Conservation (phyloP, 78 protist genomes). For the Planoprotostelium fungivorum region DNA sequence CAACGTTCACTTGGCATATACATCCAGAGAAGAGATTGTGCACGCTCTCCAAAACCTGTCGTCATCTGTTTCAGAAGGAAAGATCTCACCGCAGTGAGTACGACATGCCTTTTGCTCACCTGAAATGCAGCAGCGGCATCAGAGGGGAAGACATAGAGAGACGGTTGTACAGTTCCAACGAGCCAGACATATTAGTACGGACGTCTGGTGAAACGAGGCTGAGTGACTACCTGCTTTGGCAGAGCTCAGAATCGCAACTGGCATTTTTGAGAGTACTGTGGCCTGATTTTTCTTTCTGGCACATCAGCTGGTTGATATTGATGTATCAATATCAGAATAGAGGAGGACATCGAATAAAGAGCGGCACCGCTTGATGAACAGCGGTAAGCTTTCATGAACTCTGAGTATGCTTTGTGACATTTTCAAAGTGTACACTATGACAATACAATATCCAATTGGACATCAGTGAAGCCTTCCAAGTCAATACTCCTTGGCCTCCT, state of each 20-base stretch:
- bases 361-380: too few relatives aligned
- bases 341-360: too few relatives aligned
- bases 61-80: slow-evolving; percentile 18
- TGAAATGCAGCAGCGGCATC: slow-evolving; percentile 21
- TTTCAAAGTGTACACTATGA: too few relatives aligned
- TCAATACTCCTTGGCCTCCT: too few relatives aligned
- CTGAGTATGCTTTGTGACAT: too few relatives aligned
- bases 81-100: slow-evolving; percentile 20
- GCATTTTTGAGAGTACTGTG: slow-evolving; percentile 22
- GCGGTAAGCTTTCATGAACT: too few relatives aligned
- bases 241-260: slow-evolving; percentile 25
- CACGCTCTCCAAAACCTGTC: slow-evolving; percentile 23
- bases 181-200: slow-evolving; percentile 74
- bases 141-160: slow-evolving; percentile 15
- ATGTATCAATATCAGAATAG: neutral
- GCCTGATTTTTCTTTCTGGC: slow-evolving; percentile 49
- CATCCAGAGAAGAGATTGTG: slow-evolving; percentile 75
- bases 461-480: too few relatives aligned
- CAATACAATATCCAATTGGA: too few relatives aligned
- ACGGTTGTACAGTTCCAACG: slow-evolving; percentile 24
- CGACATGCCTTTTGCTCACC: neutral
- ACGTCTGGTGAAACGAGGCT: slow-evolving; percentile 89
- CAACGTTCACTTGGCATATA: slow-evolving; percentile 78
- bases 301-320: neutral
- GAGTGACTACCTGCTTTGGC: slow-evolving; percentile 86